Evolutionary conservation across 169 alveolate species (phyloP), one percentile per base, ranked within the genome.

Genomic region (Babesia gibsoni): DNA sequence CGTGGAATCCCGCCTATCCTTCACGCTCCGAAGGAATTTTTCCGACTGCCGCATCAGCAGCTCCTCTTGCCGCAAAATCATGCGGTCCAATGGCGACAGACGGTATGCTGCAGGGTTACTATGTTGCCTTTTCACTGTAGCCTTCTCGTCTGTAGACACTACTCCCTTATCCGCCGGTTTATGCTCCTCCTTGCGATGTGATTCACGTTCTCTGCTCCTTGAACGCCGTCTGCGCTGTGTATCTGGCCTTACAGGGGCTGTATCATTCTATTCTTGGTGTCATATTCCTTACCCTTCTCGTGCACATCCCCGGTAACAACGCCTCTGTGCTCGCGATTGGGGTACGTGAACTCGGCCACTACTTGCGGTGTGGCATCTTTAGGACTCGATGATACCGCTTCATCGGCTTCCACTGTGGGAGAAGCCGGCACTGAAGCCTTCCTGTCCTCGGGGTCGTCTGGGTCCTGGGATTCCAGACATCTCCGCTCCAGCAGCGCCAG

Each of bases 11-110:
- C 2, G 42, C 42, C 20, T 22, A 1, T 10, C 23, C 65, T 57
- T 66, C 16, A 67, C 74, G 9, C 56, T 74, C 8, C 46, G 43
- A 16, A 77, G 61, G 63, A 77, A 67, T n/a, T 61, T 67, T 16
- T 12, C 52, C 23, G 85, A 65, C 30, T 77, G 81, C n/a, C 70
- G 42, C 50, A 61, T 56, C 12, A 77, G 56, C 36, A 67, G 27
- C 49, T 67, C 52, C 52, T 77, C 85, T 18, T 63, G 46, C 4
- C 81, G 39, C 20, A 77, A 16, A 23, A 68, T 33, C 85, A 77
- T 77, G 43, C 85, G 70, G 33, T 77, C 85, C 18, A 77, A 39
- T 3, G 74, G 61, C 18, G 84, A 74, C 52, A 74, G 41, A 42
- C 58, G 53, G 50, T 73, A 32, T 10, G 66, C 32, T n/a, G 52